phyloP scores from a whole-genome alignment of 768 basidiomycete genomes.

The Tubosaeta brunneosetosa region DNA sequence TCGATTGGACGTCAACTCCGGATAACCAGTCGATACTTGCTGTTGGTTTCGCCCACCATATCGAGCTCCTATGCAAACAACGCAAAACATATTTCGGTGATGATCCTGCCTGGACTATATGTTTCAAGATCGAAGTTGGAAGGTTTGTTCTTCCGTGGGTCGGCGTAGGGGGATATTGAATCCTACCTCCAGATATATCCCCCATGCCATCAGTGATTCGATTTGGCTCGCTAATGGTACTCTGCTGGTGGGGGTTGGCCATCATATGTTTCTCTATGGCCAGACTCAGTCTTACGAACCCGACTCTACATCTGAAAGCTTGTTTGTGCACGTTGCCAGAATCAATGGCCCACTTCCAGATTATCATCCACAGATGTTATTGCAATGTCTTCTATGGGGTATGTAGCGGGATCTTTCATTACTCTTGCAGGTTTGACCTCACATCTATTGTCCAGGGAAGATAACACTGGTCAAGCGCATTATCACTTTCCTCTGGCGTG shows the following conservation, averaged over 20 bases:
- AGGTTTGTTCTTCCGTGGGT: constrained; percentile 42
- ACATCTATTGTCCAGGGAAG: constrained; percentile 52
- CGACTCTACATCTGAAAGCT: constrained; percentile 37
- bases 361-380: constrained; percentile 89
- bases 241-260: constrained; percentile 75
- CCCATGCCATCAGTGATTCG: constrained; percentile 79
- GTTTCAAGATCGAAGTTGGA: constrained; percentile 64
- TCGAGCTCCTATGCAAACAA: constrained; percentile 89
- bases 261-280: constrained; percentile 79
- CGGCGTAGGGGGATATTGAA: not conserved
- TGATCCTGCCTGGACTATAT: constrained; percentile 72
- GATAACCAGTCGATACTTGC: constrained; percentile 89
- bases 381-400: constrained; percentile 95
- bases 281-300: constrained; percentile 32
- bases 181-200: constrained; percentile 52
- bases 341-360: constrained; percentile 85
- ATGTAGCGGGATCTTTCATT: constrained; percentile 18
- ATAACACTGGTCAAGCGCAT: constrained; percentile 80
- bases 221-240: constrained; percentile 87
- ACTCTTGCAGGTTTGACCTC: not conserved
- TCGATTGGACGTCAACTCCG: constrained; percentile 92
- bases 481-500: constrained; percentile 59
- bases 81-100: constrained; percentile 88
- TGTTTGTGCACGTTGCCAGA: constrained; percentile 80
- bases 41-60: constrained; percentile 73